Evolutionary conservation across 495 filamentous ascomycete genomes (phyloP).

Genomic region (Neurospora pannonica): DNA sequence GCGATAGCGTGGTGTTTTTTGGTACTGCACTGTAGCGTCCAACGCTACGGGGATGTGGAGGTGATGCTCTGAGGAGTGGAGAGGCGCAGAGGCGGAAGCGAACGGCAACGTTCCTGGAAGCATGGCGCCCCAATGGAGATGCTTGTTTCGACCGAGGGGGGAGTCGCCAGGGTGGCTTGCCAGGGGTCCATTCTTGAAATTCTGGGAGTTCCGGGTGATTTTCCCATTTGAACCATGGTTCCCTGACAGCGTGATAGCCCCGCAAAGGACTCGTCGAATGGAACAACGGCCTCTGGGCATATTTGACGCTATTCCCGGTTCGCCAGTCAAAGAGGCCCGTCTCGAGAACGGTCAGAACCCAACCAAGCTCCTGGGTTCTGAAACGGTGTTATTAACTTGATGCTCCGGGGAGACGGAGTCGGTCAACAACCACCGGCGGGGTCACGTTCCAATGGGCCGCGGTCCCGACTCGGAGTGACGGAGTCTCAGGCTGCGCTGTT

Average conservation of each 20-base stretch:
- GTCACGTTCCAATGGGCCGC: neutral
- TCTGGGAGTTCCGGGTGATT: constrained; percentile 18
- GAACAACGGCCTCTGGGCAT: constrained; percentile 7
- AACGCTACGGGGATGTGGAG: neutral
- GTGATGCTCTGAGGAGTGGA: neutral
- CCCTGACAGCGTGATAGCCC: constrained; percentile 10
- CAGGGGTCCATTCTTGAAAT: constrained; percentile 2
- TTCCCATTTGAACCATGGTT: constrained; percentile 16
- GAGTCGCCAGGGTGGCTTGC: neutral
- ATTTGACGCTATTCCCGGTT: neutral
- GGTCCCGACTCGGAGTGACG: neutral
- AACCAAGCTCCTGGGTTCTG: neutral
- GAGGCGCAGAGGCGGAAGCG: neutral
- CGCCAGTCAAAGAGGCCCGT: neutral
- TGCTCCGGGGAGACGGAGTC: neutral
- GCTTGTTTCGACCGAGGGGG: neutral
- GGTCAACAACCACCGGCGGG: neutral
- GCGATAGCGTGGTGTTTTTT: neutral
- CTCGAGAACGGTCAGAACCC: neutral
- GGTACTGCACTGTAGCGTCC: neutral
- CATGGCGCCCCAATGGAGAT: neutral
- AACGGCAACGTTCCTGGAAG: neutral
- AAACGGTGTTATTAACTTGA: neutral
- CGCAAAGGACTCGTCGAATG: constrained; percentile 15
- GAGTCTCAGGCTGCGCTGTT: neutral